Base-by-base conservation (phyloP, 2,329 filamentous ascomycete genomes). In the Pyrenophora seminiperda region DNA sequence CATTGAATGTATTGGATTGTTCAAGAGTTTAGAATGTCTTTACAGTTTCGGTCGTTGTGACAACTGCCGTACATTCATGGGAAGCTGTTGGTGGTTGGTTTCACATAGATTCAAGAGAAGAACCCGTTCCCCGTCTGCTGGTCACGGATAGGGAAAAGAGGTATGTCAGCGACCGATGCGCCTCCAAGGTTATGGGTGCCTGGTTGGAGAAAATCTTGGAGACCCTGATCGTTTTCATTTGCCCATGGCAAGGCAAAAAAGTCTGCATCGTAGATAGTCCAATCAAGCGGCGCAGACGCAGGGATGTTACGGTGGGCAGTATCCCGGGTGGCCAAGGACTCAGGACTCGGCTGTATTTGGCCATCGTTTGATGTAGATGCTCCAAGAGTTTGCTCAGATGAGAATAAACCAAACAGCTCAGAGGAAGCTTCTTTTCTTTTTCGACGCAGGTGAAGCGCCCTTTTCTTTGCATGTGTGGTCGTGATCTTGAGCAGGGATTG, bases 221-320 rank as follows among this genome's bases (percentile, higher is more conserved):
- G 47, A 2, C 63, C 65, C 43, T 64, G 66, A 20, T 69, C 66
- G 14, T 66, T 65, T 42, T 69, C 66, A 17, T 57, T 67, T 10
- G 61, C 50, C 66, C 66, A 69, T 3, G 66, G 62, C 32, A 68
- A 39, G 0, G 66, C 59, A 33, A 68, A 69, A 41, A 69, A 68
- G 31, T 69, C 65, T 1, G 64, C 61, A 48, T 69, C 66, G 33
- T 66, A 68, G 14, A 69, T 68, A 44, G 59, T 67, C 66, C 66
- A 69, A 27, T 68, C 66, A 14, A 57, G 41, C 15, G 59, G 40
- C 22, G 57, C 51, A 3, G 54, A 22, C 7, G 56, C 38, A 7
- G 54, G 19, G 10, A 40, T 32, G n/a, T 30, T 38, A 7, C 47
- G 48, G 11, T 54, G 54, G 3, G 44, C 38, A 7, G 52, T 29